Evolutionary conservation across 345 rosid genomes (phyloP).

Genomic region (Eucalyptus erythrocorys): DNA sequence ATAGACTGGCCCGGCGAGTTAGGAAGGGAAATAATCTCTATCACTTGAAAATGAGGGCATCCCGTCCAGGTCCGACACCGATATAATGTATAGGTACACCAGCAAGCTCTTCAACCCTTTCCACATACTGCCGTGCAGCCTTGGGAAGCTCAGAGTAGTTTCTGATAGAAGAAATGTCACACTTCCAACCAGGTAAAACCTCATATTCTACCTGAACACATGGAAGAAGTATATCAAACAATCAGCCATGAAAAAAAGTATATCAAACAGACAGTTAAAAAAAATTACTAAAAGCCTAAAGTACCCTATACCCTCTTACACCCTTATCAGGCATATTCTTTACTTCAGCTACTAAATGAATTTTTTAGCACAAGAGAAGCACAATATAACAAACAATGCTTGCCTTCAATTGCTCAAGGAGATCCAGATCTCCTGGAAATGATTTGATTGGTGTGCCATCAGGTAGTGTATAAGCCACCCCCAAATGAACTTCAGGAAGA

Average conservation of each 20-base stretch:
- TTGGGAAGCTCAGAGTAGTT: slow-evolving; percentile 79
- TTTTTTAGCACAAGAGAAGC: background rate
- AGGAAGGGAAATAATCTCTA: background rate
- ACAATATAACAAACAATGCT: background rate
- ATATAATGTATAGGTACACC: slow-evolving; percentile 80
- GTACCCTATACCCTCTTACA: background rate
- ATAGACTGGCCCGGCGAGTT: background rate
- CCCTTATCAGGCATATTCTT: background rate
- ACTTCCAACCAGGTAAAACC: slow-evolving; percentile 82
- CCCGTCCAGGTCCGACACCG: slow-evolving; percentile 90
- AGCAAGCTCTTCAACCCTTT: slow-evolving; percentile 85
- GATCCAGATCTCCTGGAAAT: slow-evolving; percentile 77
- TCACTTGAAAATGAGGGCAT: slow-evolving; percentile 80
- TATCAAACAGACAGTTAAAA: background rate
- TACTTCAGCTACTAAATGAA: background rate
- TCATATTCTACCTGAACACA: slow-evolving; percentile 75
- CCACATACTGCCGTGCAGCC: slow-evolving; percentile 66
- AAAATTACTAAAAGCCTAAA: background rate
- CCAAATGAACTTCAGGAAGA: slow-evolving; percentile 68
- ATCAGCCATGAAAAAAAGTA: background rate
- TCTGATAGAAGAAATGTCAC: slow-evolving; percentile 70
- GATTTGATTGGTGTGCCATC: slow-evolving; percentile 82
- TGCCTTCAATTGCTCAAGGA: slow-evolving; percentile 72
- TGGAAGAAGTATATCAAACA: background rate
- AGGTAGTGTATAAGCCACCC: slow-evolving; percentile 50